phyloP scores from a whole-genome alignment of 495 filamentous ascomycete species.

The Cryomyces minteri region DNA sequence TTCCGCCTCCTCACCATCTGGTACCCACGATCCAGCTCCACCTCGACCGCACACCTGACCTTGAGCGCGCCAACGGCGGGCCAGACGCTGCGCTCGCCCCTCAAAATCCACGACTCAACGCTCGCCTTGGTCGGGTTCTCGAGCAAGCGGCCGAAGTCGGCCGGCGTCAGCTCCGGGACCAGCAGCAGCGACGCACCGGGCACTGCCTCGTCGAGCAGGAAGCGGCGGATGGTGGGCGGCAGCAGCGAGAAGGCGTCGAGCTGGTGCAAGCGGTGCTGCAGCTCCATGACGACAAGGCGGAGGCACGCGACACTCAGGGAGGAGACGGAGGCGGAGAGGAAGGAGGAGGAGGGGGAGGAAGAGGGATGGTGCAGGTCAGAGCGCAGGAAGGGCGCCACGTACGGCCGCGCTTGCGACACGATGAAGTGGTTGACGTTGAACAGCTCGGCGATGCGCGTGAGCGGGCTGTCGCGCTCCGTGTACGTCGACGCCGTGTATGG shows the following conservation, averaged over 20 bases:
- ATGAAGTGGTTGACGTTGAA: constrained; percentile 91
- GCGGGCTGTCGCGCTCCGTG: constrained; percentile 59
- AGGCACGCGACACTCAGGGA: constrained; percentile 39
- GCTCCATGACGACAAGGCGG: constrained; percentile 51
- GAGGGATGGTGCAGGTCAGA: constrained; percentile 42
- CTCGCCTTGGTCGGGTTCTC: constrained; percentile 60
- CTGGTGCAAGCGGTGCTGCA: constrained; percentile 68
- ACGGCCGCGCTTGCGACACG: constrained; percentile 59
- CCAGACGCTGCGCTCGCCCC: constrained; percentile 81
- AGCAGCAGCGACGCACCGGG: constrained; percentile 67
- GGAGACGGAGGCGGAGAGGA: constrained; percentile 23
- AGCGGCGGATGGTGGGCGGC: constrained; percentile 46
- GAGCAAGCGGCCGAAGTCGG: constrained; percentile 57
- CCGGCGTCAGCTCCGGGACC: constrained; percentile 55
- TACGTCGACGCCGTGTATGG: constrained; percentile 45
- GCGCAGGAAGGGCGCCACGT: constrained; percentile 69
- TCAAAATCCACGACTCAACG: constrained; percentile 68
- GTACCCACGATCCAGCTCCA: constrained; percentile 69
- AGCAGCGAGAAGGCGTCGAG: constrained; percentile 61
- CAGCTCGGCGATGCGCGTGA: constrained; percentile 69
- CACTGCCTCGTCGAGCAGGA: constrained; percentile 75
- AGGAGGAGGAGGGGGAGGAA: constrained; percentile 11
- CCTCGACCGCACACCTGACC: constrained; percentile 72
- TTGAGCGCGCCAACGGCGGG: constrained; percentile 71
- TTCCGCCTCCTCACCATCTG: constrained; percentile 50